These are phyloP conservation scores for Talaromyces trachyspermus DNA, from an alignment of 495 filamentous ascomycete species.

Conservation along the genomic window DNA sequence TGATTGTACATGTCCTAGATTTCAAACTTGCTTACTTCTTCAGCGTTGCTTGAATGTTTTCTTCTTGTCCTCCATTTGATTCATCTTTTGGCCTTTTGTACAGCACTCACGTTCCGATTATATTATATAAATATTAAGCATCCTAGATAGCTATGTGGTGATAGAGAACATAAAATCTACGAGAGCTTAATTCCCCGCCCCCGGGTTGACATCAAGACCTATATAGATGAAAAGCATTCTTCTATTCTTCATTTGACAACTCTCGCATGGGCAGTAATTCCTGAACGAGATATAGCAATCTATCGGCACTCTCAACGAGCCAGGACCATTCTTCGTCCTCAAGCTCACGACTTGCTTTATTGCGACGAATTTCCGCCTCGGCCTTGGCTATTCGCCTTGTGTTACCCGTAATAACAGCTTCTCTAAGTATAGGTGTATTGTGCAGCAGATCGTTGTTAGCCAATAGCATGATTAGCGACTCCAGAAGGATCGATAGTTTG, in stretches of 20 bases:
- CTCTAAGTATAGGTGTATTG: constrained; percentile 38
- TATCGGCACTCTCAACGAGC: constrained; percentile 34
- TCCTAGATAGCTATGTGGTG: neutral
- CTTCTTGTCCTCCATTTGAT: neutral
- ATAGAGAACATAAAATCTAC: too few relatives aligned
- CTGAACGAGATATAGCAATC: constrained; percentile 31
- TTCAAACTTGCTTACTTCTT: neutral
- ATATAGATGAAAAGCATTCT: too few relatives aligned
- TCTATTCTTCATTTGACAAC: neutral
- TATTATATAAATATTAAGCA: neutral
- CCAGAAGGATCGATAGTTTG: constrained; percentile 69
- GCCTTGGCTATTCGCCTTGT: constrained; percentile 47
- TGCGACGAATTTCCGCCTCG: constrained; percentile 38
- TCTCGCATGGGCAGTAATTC: constrained; percentile 12
- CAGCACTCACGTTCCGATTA: neutral
- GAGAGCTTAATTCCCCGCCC: too few relatives aligned
- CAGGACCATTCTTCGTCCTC: constrained; percentile 33
- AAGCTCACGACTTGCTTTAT: constrained; percentile 24
- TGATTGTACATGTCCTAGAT: constrained; percentile 1
- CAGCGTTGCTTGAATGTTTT: neutral
- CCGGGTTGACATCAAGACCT: too few relatives aligned
- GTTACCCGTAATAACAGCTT: constrained; percentile 57
- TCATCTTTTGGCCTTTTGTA: neutral
- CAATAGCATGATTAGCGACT: constrained; percentile 61
- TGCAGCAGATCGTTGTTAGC: constrained; percentile 29